phyloP scores from a whole-genome alignment of 331 rosid genomes.

The Prunus yedoensis region DNA sequence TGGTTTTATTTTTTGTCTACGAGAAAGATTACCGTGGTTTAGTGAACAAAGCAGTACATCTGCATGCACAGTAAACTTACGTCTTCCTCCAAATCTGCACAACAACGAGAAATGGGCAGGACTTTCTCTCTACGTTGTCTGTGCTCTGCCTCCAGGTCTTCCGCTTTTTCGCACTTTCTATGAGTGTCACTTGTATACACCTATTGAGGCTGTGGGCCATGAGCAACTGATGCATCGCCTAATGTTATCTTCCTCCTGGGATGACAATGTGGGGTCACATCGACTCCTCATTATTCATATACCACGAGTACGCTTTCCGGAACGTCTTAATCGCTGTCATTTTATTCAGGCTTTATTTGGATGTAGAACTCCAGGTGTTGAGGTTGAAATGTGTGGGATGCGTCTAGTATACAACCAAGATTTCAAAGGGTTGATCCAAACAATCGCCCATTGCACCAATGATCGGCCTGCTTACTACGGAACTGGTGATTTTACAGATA shows the following conservation, averaged over 20 bases:
- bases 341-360: neutral
- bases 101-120: slow-evolving; percentile 28
- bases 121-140: neutral
- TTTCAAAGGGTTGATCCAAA: neutral
- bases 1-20: neutral
- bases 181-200: slow-evolving; percentile 7
- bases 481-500: neutral
- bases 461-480: neutral
- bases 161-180: neutral
- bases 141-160: neutral
- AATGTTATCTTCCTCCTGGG: rapidly evolving
- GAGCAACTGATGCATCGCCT: neutral
- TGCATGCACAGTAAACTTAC: neutral
- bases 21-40: slow-evolving; percentile 8
- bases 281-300: slow-evolving; percentile 15
- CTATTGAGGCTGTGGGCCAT: neutral
- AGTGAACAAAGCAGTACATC: neutral
- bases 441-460: neutral
- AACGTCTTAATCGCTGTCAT: slow-evolving; percentile 12
- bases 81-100: slow-evolving; percentile 21
- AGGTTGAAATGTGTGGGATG: slow-evolving; percentile 7
- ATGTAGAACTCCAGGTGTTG: neutral
- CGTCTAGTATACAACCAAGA: slow-evolving; percentile 20
- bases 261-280: neutral
- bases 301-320: slow-evolving; percentile 11